Evolutionary conservation across 2,329 filamentous ascomycete species (phyloP).

Genomic region (Aspergillus fijiensis): DNA sequence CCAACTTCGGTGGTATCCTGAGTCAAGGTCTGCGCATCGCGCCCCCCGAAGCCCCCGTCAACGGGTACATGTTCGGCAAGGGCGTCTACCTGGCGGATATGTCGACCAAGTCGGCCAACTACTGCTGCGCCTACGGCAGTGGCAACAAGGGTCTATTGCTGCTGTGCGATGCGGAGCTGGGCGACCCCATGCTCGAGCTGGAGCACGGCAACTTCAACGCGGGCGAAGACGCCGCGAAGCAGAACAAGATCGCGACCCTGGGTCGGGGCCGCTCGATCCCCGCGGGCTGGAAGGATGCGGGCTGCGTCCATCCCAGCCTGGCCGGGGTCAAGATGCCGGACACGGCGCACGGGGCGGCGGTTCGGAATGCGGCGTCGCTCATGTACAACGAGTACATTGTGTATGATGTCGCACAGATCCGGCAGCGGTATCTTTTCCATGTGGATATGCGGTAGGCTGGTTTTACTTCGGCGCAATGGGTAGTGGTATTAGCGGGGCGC

Average conservation of each 20-base stretch:
- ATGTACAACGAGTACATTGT: slow-evolving; percentile 51
- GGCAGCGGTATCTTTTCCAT: slow-evolving; percentile 46
- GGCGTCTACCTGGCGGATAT: slow-evolving; percentile 87
- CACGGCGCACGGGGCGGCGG: slow-evolving; percentile 10
- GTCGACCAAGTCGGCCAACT: slow-evolving; percentile 77
- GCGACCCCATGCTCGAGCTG: slow-evolving; percentile 69
- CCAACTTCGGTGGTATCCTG: slow-evolving; percentile 85
- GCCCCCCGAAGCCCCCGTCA: slow-evolving; percentile 70
- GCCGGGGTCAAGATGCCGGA: slow-evolving; percentile 65
- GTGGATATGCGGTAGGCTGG: slow-evolving; percentile 37
- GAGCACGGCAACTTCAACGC: slow-evolving; percentile 60
- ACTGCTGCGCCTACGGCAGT: slow-evolving; percentile 65
- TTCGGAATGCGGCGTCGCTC: slow-evolving; percentile 10
- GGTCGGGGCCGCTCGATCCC: slow-evolving; percentile 68
- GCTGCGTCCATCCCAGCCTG: slow-evolving; percentile 62
- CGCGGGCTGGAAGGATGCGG: slow-evolving; percentile 72
- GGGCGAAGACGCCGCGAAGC: slow-evolving; percentile 59
- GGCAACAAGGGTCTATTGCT: slow-evolving; percentile 71
- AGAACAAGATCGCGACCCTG: slow-evolving; percentile 66
- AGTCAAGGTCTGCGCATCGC: slow-evolving; percentile 87
- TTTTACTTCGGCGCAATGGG: background rate
- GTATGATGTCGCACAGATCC: slow-evolving; percentile 51
- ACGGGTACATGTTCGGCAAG: slow-evolving; percentile 87
- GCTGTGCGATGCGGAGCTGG: slow-evolving; percentile 81
- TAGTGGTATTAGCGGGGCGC: background rate